phyloP scores from a whole-genome alignment of 352 stramenopile species.

The Globisporangium carolinianum region DNA sequence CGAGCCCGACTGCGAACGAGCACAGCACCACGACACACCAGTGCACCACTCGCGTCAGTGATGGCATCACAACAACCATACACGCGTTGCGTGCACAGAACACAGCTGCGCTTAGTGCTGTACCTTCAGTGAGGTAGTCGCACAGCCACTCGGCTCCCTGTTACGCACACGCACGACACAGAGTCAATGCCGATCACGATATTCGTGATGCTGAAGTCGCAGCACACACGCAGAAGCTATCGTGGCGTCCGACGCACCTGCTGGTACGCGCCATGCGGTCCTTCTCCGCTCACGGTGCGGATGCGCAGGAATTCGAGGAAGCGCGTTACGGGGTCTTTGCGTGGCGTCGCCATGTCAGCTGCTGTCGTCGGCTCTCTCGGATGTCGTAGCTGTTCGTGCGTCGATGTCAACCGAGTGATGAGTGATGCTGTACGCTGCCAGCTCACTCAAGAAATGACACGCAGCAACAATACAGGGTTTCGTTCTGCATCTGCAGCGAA shows the following conservation, averaged over 20 bases:
- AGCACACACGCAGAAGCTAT: neutral
- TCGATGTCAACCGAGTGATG: neutral
- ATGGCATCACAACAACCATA: neutral
- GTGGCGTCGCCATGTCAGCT: conserved; percentile 9
- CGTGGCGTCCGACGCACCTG: conserved; percentile 22
- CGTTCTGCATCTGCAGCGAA: too few relatives aligned
- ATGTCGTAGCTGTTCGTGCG: neutral
- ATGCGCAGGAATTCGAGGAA: conserved; percentile 78
- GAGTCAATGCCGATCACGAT: neutral
- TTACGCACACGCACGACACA: neutral
- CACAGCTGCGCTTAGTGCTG: neutral
- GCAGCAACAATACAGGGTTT: too few relatives aligned
- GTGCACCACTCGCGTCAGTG: too few relatives aligned
- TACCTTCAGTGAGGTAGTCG: conserved; percentile 44
- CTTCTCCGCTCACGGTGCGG: conserved; percentile 68
- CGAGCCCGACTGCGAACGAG: conserved; percentile 24
- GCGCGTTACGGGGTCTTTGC: conserved; percentile 33
- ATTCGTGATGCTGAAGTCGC: too few relatives aligned
- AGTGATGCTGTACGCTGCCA: too few relatives aligned
- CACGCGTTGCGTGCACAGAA: neutral
- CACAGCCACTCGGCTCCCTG: conserved; percentile 56
- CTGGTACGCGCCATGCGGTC: conserved; percentile 56
- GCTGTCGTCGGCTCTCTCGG: neutral
- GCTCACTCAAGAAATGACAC: neutral
- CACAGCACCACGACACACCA: neutral